Percentiles rank a stretch among this genome's conserved stretches.
These are phyloP conservation scores for Entomortierella chlamydospora DNA, from an alignment of 192 early-diverging fungal species.

Conservation along the genomic window DNA sequence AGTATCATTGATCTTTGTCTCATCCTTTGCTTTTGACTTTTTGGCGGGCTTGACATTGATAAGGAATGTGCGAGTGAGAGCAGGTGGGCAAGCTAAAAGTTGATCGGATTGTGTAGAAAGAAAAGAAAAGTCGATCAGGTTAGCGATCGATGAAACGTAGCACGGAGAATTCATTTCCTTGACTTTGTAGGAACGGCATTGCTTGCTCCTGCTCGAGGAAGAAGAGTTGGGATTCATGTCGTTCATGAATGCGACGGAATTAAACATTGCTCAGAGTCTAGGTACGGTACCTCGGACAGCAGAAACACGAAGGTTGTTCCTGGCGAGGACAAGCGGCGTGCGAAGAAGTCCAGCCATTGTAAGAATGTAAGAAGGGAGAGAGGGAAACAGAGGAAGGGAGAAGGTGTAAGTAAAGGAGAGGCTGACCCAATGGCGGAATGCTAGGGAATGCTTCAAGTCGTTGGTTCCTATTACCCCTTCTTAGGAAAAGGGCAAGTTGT, in stretches of 20 bases:
- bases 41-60: constrained; percentile 45
- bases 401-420: not conserved
- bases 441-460: not conserved
- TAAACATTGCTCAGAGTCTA: not conserved
- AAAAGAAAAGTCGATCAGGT: not conserved
- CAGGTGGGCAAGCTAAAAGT: constrained; percentile 30
- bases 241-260: not conserved
- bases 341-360: constrained; percentile 51
- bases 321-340: constrained; percentile 41
- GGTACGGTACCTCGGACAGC: constrained; percentile 32
- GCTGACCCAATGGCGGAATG: not conserved
- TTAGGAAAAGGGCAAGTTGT: not conserved
- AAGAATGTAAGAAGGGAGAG: not conserved
- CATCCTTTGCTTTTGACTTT: constrained; percentile 21
- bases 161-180: too few relatives aligned
- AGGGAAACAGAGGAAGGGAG: not conserved
- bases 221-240: too few relatives aligned
- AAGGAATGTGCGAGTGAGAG: constrained; percentile 40
- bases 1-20: not conserved
- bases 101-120: not conserved
- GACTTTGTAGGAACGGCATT: too few relatives aligned
- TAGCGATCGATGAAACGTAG: too few relatives aligned
- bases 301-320: constrained; percentile 34
- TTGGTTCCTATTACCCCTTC: not conserved
- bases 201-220: too few relatives aligned